Base-by-base conservation (phyloP, 768 basidiomycete genomes). In the Rubroboletus satanas region DNA sequence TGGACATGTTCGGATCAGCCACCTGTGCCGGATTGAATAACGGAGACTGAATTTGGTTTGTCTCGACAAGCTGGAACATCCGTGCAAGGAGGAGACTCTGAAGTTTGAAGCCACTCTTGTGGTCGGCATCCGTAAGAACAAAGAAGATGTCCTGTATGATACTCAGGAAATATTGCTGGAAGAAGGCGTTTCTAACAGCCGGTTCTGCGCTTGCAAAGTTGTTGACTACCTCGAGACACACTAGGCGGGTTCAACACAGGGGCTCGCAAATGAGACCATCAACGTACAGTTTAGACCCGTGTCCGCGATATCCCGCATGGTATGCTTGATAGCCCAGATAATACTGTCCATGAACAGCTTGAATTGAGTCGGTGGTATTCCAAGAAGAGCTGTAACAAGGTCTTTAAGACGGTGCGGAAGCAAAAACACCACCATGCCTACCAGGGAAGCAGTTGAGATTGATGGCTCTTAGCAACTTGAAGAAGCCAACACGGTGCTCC, bases 271-370 rank as follows among this genome's bases (percentile, higher is more conserved):
- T 11, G 45, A 35, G 37, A 38, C 17, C 38, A 35, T 51, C 5
- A 15, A 61, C 59, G 73, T 74, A 92, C 90, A 67, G 65, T 87
- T 90, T 55, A 92, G 72, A 41, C 90, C 90, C 41, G 88, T 90
- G 68, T 98, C 96, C 5, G 93, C 92, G 58, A 99, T 97, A 71
- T 98, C 96, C 51, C 96, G 84, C 93, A 97, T 94, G 15, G 93
- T 98, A 75, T 99, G 97, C 73, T 99, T 99, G 77, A 98, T 96
- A n/a, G 94, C 96, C 96, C 97, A 99, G 49, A 96, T 88, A 60
- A 98, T 90, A 56, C 93, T 94, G 71, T 98, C 96, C 85, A 97
- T 98, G 72, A 97, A 90, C 55, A 98, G 76, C 75, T 97, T 98
- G 82, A 98, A 98, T 73, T 97, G 92, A 44, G 80, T 73, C 10